A percentile compares a stretch with the other conserved stretches of the same genome.
Conservation (phyloP, 2,329 filamentous ascomycete species). For the Colletotrichum kahawae region DNA sequence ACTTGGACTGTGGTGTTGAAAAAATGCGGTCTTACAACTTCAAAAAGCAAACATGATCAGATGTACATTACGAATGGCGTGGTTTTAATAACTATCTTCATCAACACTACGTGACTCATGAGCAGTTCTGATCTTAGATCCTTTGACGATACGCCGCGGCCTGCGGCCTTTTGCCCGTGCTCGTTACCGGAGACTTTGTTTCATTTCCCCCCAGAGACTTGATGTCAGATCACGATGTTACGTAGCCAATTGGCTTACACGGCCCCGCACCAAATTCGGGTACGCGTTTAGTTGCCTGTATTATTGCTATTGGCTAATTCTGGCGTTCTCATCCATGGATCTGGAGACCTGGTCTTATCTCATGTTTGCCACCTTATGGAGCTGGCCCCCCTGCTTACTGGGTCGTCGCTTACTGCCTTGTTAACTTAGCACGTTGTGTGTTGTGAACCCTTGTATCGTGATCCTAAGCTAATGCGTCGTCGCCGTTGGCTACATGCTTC, state of each 20-base stretch:
- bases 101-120: neutral
- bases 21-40: neutral
- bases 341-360: neutral
- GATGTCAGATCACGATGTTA: neutral
- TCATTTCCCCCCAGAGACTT: neutral
- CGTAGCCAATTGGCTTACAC: neutral
- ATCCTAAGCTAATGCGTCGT: neutral
- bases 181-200: neutral
- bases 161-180: neutral
- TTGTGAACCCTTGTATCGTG: neutral
- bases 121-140: neutral
- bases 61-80: neutral
- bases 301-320: neutral
- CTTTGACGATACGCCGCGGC: neutral
- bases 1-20: neutral
- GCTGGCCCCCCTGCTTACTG: neutral
- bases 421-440: neutral
- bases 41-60: neutral
- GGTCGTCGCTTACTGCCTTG: neutral
- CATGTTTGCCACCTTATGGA: neutral
- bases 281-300: neutral
- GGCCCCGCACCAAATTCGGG: neutral
- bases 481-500: neutral
- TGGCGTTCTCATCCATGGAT: neutral
- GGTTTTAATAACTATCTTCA: neutral